Base-by-base conservation (phyloP, 345 rosid species). In the Hibiscus mutabilis region DNA sequence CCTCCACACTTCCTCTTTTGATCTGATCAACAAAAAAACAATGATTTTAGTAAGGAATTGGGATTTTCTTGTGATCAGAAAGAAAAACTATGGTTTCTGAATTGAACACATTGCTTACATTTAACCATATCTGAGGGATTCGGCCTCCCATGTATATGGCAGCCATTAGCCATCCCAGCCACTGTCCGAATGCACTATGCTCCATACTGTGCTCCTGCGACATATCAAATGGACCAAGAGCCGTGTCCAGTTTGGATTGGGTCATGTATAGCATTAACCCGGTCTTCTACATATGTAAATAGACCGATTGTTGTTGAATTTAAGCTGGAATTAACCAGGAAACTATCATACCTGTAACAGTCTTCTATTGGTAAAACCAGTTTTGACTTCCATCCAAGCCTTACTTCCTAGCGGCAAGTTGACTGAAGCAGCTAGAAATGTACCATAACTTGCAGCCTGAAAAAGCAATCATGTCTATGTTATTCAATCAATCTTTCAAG, bases 161-260 rank as follows among this genome's bases (percentile, higher is more conserved):
- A 5, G 99, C 99, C 99, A 95, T 95, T 16, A 95, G 78, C 99
- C 99, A 95, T 66, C 99, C 99, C 18, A 95, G 69, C 95, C 99
- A 89, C 42, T 94, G 96, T 37, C 97, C 99, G 2, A 81, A 76
- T 0, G 74, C 86, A 49, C 88, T 94, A 78, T 90, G 90, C 72
- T 86, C 91, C 75, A 78, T 77, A 33, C 65, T 81, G 25, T 72
- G 85, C 80, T 76, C 92, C 95, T 91, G 83, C 74, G 9, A 8
- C 15, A 49, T 13, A 16, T 27, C 8, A n/a, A 49, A 49, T 4
- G 55, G 55, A 49, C 55, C 18, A 9, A 42, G 46, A 42, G 46
- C 13, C 46, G 2, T 42, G 46, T 10, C 46, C 14, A 2, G 46
- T 11, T 42, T 1, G 46, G 14, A 42, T 42, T 9, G 46, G 46